Evolutionary conservation across 139 green algal genomes (phyloP).

Genomic region (Trebouxia sp.): DNA sequence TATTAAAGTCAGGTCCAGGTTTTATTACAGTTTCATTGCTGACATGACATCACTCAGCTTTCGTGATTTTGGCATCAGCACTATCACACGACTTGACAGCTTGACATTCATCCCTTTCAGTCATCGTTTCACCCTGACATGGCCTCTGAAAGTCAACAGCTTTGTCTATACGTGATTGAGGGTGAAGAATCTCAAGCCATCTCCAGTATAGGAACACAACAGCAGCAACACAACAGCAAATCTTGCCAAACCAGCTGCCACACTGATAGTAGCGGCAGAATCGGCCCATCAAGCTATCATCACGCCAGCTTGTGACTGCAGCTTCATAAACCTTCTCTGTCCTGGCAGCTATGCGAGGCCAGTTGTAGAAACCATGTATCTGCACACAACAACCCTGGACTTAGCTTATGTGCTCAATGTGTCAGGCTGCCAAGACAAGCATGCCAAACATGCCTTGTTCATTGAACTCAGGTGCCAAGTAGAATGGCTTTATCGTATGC

Average conservation of each 20-base stretch:
- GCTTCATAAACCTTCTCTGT: constrained; percentile 80
- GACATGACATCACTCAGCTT: too few species aligned
- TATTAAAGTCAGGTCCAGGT: too few species aligned
- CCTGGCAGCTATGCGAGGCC: constrained; percentile 77
- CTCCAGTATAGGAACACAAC: constrained; percentile 62
- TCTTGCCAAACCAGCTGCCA: constrained; percentile 66
- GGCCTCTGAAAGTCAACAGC: neutral
- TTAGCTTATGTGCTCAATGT: too few species aligned
- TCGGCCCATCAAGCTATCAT: constrained; percentile 49
- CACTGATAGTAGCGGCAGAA: constrained; percentile 58
- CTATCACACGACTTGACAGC: too few species aligned
- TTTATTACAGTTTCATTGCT: too few species aligned
- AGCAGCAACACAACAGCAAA: constrained; percentile 73
- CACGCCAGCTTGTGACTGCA: constrained; percentile 26
- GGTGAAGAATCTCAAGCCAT: constrained; percentile 49
- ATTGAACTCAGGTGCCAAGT: too few species aligned
- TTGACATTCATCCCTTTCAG: too few species aligned
- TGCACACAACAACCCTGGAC: constrained; percentile 41
- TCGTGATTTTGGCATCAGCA: too few species aligned
- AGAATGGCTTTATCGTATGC: too few species aligned
- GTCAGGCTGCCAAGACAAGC: too few species aligned
- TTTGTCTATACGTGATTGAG: neutral
- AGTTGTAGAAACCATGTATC: constrained; percentile 88
- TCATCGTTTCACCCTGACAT: too few species aligned
- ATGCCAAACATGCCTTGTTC: too few species aligned